Conservation (phyloP, 345 rosid genomes). For the Dimocarpus longan region DNA sequence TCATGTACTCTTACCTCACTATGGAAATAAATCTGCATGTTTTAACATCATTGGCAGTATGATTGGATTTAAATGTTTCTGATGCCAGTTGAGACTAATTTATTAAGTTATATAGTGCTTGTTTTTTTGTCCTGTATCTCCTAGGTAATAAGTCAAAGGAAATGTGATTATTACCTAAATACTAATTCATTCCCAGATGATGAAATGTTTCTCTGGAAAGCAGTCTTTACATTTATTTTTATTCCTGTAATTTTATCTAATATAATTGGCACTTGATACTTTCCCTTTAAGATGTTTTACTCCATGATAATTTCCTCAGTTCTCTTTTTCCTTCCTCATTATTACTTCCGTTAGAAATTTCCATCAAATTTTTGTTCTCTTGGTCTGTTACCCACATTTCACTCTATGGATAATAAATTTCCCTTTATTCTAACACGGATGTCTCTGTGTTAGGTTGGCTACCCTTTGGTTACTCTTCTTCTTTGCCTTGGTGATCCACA, state of each 20-base stretch:
- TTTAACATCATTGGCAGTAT: not conserved
- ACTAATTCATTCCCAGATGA: not conserved
- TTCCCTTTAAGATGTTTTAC: not conserved
- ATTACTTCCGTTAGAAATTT: not conserved
- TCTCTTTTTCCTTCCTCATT: not conserved
- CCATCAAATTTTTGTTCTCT: not conserved
- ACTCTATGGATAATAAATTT: not conserved
- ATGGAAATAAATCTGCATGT: not conserved
- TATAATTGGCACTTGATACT: not conserved
- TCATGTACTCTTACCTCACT: not conserved
- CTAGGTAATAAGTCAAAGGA: not conserved
- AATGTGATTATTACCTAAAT: not conserved
- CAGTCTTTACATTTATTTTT: not conserved
- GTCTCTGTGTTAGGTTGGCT: conserved; percentile 73
- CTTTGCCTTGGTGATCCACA: conserved; percentile 98
- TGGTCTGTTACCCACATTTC: not conserved
- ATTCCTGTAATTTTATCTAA: not conserved
- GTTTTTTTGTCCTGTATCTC: not conserved
- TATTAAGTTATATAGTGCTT: not conserved
- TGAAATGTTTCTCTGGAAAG: not conserved
- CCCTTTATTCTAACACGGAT: conserved; percentile 23
- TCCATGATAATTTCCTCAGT: not conserved
- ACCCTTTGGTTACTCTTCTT: conserved; percentile 97
- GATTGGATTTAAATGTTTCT: not conserved
- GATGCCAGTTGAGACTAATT: not conserved